Evolutionary conservation across 805 yeast species (phyloP).

Genomic region (Candida endomychidarum): DNA sequence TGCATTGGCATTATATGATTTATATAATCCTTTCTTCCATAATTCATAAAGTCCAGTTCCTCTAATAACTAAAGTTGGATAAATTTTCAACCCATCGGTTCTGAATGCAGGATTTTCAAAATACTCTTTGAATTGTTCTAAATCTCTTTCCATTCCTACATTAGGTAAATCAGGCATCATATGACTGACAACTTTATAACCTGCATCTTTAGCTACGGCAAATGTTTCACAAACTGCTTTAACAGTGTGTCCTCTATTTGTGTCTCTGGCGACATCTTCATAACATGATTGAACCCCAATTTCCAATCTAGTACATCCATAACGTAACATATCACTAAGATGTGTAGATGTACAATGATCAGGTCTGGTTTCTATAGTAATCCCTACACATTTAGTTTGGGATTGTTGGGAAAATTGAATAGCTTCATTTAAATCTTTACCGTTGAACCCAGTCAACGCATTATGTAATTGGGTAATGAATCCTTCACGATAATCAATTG

Average conservation of each 20-base stretch:
- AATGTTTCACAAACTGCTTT: slow-evolving; percentile 95
- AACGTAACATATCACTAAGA: slow-evolving; percentile 89
- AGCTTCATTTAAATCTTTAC: slow-evolving; percentile 86
- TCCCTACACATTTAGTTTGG: slow-evolving; percentile 95
- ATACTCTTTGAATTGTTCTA: slow-evolving; percentile 93
- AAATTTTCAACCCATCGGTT: slow-evolving; percentile 93
- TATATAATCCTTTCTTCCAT: slow-evolving; percentile 95
- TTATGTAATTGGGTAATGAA: slow-evolving; percentile 90
- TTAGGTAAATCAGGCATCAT: slow-evolving; percentile 99
- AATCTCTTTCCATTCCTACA: slow-evolving; percentile 97
- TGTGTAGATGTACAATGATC: slow-evolving; percentile 97
- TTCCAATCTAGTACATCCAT: slow-evolving; percentile 95
- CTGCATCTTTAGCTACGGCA: slow-evolving; percentile 95
- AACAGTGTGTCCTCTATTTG: slow-evolving; percentile 97
- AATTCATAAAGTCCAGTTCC: slow-evolving; percentile 97
- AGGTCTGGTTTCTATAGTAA: slow-evolving; percentile 97
- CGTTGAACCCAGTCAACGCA: slow-evolving; percentile 90
- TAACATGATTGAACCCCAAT: slow-evolving; percentile 96
- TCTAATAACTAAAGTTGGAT: slow-evolving; percentile 94
- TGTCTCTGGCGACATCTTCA: slow-evolving; percentile 97
- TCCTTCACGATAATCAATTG: slow-evolving; percentile 82
- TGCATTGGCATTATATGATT: slow-evolving; percentile 92
- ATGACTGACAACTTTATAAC: slow-evolving; percentile 95
- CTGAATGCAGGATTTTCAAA: slow-evolving; percentile 96
- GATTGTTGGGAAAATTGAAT: slow-evolving; percentile 89